A percentile compares a stretch with the other conserved stretches of the same genome.
Conservation (phyloP, 495 filamentous ascomycete species). For the Pseudevernia furfuracea region DNA sequence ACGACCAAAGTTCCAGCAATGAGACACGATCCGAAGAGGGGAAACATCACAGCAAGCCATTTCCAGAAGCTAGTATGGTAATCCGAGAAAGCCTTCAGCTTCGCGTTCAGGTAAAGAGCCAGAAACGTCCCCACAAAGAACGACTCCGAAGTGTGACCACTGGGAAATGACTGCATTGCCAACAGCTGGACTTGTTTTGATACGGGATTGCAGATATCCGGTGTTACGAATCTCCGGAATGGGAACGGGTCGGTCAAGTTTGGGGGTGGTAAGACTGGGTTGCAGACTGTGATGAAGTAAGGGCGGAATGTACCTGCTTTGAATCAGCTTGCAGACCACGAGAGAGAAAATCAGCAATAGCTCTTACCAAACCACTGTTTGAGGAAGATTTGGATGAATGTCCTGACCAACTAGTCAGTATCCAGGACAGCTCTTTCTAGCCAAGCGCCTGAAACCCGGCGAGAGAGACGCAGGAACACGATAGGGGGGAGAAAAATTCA, state of each 20-base stretch:
- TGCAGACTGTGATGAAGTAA: conserved; percentile 19
- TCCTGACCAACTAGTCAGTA: conserved; percentile 11
- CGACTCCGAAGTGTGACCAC: conserved; percentile 50
- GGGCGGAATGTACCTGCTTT: conserved; percentile 16
- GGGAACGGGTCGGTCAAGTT: not conserved
- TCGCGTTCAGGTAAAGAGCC: conserved; percentile 57
- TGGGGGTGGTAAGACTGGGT: not conserved
- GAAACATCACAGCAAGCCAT: conserved; percentile 32
- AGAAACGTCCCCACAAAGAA: conserved; percentile 53
- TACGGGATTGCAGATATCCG: not conserved
- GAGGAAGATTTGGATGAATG: conserved; percentile 17
- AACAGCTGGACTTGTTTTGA: not conserved
- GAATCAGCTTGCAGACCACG: not conserved
- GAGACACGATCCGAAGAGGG: conserved; percentile 33
- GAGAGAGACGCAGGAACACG: not conserved
- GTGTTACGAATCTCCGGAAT: not conserved
- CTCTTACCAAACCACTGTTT: conserved; percentile 20
- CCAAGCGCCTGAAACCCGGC: not conserved
- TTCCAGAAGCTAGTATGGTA: conserved; percentile 42
- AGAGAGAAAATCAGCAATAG: not conserved
- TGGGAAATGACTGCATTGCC: conserved; percentile 52
- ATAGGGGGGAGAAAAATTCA: not conserved
- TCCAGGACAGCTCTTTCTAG: not conserved
- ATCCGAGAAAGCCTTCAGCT: conserved; percentile 53
- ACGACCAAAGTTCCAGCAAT: conserved; percentile 21